Conservation (phyloP, 495 filamentous ascomycete species). For the Pyrenula massariospora region DNA sequence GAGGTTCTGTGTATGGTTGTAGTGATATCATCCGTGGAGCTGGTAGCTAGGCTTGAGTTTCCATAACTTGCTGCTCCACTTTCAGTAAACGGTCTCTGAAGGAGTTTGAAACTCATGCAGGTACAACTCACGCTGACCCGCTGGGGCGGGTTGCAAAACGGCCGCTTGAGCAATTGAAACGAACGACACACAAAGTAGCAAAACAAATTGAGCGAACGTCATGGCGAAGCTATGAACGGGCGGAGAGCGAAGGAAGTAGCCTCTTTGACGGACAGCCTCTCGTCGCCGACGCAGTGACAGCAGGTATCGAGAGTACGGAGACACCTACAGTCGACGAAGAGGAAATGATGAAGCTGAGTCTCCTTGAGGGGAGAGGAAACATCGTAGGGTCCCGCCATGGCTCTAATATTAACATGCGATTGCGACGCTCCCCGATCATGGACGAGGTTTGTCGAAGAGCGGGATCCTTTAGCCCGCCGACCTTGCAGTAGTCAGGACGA, state of each 20-base stretch:
- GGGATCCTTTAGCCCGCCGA: not conserved
- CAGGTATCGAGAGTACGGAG: not conserved
- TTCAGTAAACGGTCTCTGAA: not conserved
- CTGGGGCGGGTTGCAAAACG: not conserved
- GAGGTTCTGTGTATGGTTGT: not conserved
- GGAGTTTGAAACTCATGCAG: not conserved
- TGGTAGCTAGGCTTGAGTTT: not conserved
- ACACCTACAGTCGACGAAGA: not conserved
- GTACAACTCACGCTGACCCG: not conserved
- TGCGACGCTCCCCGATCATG: not conserved
- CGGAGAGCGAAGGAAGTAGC: not conserved
- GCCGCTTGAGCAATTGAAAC: not conserved
- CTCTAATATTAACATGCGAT: not conserved
- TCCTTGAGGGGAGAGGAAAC: not conserved
- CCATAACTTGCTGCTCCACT: not conserved
- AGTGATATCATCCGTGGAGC: not conserved
- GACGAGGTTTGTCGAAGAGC: not conserved
- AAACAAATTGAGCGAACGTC: not conserved
- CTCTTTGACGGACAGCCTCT: not conserved
- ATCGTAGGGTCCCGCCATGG: not conserved
- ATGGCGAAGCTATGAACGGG: not conserved
- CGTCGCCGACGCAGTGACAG: not conserved
- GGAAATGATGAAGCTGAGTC: not conserved
- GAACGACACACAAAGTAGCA: not conserved
- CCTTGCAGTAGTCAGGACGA: not conserved